phyloP scores from a whole-genome alignment of 768 basidiomycete species.

The Leccinum arenicola region DNA sequence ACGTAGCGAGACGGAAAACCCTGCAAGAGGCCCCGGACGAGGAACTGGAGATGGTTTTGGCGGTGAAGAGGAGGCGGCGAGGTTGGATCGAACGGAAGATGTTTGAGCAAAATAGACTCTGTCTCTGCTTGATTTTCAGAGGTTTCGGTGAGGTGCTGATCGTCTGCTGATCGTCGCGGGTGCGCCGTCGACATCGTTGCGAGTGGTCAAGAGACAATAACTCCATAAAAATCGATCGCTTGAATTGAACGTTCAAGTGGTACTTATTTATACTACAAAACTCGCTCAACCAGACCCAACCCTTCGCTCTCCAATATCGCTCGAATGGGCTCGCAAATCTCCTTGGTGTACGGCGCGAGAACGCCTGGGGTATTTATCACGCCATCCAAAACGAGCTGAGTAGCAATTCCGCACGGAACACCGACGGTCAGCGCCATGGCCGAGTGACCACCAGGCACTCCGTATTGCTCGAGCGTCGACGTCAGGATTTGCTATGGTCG shows the following conservation, averaged over 20 bases:
- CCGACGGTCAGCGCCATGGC: slow-evolving; percentile 94
- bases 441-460: slow-evolving; percentile 71
- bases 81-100: slow-evolving; percentile 39
- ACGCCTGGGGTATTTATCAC: slow-evolving; percentile 76
- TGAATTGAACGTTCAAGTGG: not conserved
- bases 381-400: slow-evolving; percentile 89
- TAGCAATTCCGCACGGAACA: slow-evolving; percentile 90
- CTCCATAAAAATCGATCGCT: not conserved
- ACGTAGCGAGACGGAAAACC: slow-evolving; percentile 78
- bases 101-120: slow-evolving; percentile 58
- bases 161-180: slow-evolving; percentile 42
- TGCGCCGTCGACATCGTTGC: slow-evolving; percentile 16
- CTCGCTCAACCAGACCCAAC: slow-evolving; percentile 66
- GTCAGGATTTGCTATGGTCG: slow-evolving; percentile 71
- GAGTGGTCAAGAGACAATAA: not conserved
- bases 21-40: slow-evolving; percentile 68
- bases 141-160: slow-evolving; percentile 62
- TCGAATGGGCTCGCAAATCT: slow-evolving; percentile 76
- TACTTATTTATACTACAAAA: slow-evolving; percentile 32
- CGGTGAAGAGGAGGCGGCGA: slow-evolving; percentile 47
- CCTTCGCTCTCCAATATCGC: slow-evolving; percentile 70
- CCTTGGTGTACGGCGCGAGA: slow-evolving; percentile 82
- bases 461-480: slow-evolving; percentile 89
- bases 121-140: slow-evolving; percentile 62
- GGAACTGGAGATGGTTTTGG: slow-evolving; percentile 70